Percentiles rank a stretch among this genome's conserved stretches.
phyloP scores from a whole-genome alignment of 1,139 yeast species.

The Kodamaea derodonti region DNA sequence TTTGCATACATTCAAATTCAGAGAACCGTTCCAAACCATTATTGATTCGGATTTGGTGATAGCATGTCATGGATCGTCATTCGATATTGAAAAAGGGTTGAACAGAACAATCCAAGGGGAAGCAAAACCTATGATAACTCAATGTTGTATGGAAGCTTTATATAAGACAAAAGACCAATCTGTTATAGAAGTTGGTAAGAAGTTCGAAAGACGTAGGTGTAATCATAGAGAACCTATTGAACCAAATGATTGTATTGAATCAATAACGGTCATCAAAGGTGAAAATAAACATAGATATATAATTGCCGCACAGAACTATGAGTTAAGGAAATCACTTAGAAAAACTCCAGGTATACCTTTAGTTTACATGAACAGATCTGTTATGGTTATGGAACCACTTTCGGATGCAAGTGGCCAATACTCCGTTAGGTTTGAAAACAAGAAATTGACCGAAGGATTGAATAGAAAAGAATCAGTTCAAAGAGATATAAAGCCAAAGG shows the following conservation, averaged over 20 bases:
- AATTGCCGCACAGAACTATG: constrained; percentile 77
- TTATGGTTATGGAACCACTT: constrained; percentile 93
- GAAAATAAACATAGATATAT: constrained; percentile 85
- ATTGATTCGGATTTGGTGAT: constrained; percentile 77
- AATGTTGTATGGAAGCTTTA: constrained; percentile 87
- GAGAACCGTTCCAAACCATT: constrained; percentile 88
- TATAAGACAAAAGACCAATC: constrained; percentile 66
- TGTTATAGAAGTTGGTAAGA: constrained; percentile 77
- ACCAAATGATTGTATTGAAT: constrained; percentile 72
- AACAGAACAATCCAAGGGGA: constrained; percentile 80
- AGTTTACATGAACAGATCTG: constrained; percentile 81
- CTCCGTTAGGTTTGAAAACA: constrained; percentile 53
- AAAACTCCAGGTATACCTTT: constrained; percentile 86
- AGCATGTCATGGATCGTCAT: constrained; percentile 62
- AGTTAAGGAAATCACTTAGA: constrained; percentile 64
- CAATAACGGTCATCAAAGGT: constrained; percentile 68
- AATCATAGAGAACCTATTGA: constrained; percentile 60
- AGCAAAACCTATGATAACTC: constrained; percentile 91
- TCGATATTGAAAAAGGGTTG: constrained; percentile 74
- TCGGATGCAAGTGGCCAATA: constrained; percentile 64
- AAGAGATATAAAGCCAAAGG: constrained; percentile 14
- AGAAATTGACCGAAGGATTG: constrained; percentile 72
- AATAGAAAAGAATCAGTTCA: constrained; percentile 36
- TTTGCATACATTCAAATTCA: constrained; percentile 80
- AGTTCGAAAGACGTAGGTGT: constrained; percentile 75